Conservation (phyloP, 192 early-diverging fungal species). For the Dimargaris cristalligena region DNA sequence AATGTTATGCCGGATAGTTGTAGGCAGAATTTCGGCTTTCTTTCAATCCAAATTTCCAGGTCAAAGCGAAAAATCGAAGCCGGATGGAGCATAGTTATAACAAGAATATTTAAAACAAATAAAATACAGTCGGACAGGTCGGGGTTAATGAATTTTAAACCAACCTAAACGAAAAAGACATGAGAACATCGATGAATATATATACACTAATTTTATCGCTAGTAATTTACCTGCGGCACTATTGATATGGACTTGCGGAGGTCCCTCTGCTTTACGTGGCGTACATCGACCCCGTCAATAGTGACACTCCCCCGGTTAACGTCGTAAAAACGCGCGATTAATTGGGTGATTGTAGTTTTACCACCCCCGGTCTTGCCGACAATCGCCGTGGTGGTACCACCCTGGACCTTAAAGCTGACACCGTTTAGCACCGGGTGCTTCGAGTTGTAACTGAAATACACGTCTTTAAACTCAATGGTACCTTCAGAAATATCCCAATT, state of each 20-base stretch:
- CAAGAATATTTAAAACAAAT: neutral
- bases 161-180: neutral
- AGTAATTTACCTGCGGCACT: slow-evolving; percentile 55
- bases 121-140: neutral
- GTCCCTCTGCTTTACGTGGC: slow-evolving; percentile 39
- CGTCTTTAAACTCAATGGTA: slow-evolving; percentile 3
- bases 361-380: slow-evolving; percentile 5
- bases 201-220: too few species aligned
- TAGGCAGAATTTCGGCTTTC: slow-evolving; percentile 69
- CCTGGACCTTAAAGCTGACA: slow-evolving; percentile 3
- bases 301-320: slow-evolving; percentile 39
- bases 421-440: slow-evolving; percentile 10
- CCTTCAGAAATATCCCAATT: neutral
- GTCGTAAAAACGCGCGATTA: slow-evolving; percentile 72
- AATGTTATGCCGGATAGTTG: slow-evolving; percentile 70
- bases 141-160: neutral
- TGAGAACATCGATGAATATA: neutral
- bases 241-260: slow-evolving; percentile 58
- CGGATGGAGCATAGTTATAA: neutral
- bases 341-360: slow-evolving; percentile 39
- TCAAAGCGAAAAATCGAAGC: neutral
- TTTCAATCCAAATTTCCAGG: neutral
- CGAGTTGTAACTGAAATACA: slow-evolving; percentile 6
- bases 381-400: slow-evolving; percentile 7
- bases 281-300: slow-evolving; percentile 66